Conservation (phyloP, 441 rosid species). For the Jatropha podagrica region DNA sequence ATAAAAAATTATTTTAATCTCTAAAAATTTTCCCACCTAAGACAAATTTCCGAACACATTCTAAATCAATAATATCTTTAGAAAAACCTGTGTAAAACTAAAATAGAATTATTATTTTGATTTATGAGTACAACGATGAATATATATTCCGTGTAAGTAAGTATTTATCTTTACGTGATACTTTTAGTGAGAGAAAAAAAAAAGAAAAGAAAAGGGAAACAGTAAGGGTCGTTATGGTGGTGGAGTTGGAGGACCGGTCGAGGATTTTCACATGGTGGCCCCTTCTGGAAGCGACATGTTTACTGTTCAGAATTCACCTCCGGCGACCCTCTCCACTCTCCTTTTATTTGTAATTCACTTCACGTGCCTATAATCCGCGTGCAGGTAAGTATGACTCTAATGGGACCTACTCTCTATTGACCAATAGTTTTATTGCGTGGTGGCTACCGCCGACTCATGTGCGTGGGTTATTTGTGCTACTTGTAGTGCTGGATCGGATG, state of each 20-base stretch:
- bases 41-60: too few relatives aligned
- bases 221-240: neutral
- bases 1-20: too few relatives aligned
- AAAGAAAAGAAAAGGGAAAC: neutral
- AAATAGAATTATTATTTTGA: too few relatives aligned
- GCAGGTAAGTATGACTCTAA: neutral
- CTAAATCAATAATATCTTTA: too few relatives aligned
- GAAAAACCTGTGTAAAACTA: too few relatives aligned
- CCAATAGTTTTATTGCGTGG: slow-evolving; percentile 3
- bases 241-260: neutral
- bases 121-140: too few relatives aligned
- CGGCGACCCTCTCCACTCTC: slow-evolving; percentile 38
- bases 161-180: too few relatives aligned
- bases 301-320: slow-evolving; percentile 26
- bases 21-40: too few relatives aligned
- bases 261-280: slow-evolving; percentile 46
- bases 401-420: neutral
- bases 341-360: neutral
- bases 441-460: neutral
- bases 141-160: too few relatives aligned
- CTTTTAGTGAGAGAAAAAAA: neutral
- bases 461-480: neutral
- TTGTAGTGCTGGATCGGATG: slow-evolving; percentile 10
- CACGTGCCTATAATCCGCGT: slow-evolving; percentile 12
- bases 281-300: slow-evolving; percentile 34